Percentiles rank a stretch among this genome's conserved stretches.
Conservation (phyloP, 352 stramenopile species). For the Pythium utonaiense region DNA sequence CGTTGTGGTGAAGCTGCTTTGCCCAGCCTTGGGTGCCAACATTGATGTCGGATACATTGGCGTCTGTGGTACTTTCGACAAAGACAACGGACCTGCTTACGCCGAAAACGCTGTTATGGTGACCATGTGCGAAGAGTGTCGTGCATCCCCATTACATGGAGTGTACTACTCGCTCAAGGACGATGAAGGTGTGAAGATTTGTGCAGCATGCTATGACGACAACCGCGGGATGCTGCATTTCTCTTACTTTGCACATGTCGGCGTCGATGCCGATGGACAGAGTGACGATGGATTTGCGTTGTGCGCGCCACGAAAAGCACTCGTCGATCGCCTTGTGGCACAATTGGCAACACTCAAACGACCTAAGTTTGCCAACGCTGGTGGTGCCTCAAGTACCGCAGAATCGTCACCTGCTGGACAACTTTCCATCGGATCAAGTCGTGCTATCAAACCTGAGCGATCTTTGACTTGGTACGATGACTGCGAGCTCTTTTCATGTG, state of each 20-base stretch:
- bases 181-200: slow-evolving; percentile 58
- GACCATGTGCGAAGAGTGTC: slow-evolving; percentile 51
- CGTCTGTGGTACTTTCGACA: slow-evolving; percentile 76
- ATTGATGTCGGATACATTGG: slow-evolving; percentile 84
- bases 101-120: slow-evolving; percentile 30
- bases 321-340: slow-evolving; percentile 45
- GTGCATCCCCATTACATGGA: slow-evolving; percentile 31
- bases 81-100: slow-evolving; percentile 81
- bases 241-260: slow-evolving; percentile 41
- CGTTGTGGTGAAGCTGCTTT: slow-evolving; percentile 74
- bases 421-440: not conserved
- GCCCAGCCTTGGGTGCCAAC: slow-evolving; percentile 60
- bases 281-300: slow-evolving; percentile 33
- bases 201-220: slow-evolving; percentile 74
- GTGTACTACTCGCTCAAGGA: slow-evolving; percentile 63
- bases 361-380: slow-evolving; percentile 19
- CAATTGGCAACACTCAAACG: slow-evolving; percentile 38
- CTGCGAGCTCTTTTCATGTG: slow-evolving; percentile 84
- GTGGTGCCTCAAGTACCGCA: not conserved
- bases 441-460: slow-evolving; percentile 11
- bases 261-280: slow-evolving; percentile 32
- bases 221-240: slow-evolving; percentile 55
- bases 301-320: slow-evolving; percentile 49
- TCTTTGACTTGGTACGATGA: slow-evolving; percentile 55
- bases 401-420: not conserved